phyloP scores from a whole-genome alignment of 106 monocot genomes.

The Ottelia alismoides region DNA sequence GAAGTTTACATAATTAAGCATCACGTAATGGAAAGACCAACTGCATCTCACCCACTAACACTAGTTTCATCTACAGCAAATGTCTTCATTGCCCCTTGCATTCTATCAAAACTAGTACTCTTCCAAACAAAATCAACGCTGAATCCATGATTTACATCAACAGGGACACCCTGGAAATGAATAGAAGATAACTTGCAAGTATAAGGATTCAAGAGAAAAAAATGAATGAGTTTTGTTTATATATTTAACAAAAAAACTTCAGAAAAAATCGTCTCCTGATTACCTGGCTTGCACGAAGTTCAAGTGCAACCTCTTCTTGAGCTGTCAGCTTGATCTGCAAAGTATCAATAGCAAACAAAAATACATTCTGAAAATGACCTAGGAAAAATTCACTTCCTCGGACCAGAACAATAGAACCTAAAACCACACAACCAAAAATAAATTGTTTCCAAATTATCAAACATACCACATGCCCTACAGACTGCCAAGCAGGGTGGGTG shows the following conservation, averaged over 20 bases:
- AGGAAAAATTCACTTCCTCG: too few relatives aligned
- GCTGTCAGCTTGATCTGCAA: slow-evolving; percentile 92
- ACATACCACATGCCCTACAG: slow-evolving; percentile 97
- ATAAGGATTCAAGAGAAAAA: too few relatives aligned
- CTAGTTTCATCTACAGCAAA: slow-evolving; percentile 99
- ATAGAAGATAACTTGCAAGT: too few relatives aligned
- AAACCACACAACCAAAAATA: too few relatives aligned
- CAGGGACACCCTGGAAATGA: slow-evolving; percentile 73
- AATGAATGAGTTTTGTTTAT: too few relatives aligned
- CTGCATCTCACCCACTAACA: slow-evolving; percentile 78
- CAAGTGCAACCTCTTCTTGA: slow-evolving; percentile 98
- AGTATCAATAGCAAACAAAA: too few relatives aligned
- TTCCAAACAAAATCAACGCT: slow-evolving; percentile 99
- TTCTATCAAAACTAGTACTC: slow-evolving; percentile 98
- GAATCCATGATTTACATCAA: slow-evolving; percentile 92
- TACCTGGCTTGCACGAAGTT: slow-evolving; percentile 95
- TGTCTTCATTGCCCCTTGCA: slow-evolving; percentile 99
- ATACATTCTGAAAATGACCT: too few relatives aligned
- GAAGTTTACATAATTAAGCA: neutral
- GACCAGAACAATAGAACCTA: too few relatives aligned
- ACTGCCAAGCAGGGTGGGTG: slow-evolving; percentile 96
- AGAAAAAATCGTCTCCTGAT: neutral
- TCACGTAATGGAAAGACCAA: neutral
- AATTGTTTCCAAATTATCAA: slow-evolving; percentile 4
- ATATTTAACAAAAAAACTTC: too few relatives aligned